Percentiles rank a stretch among this genome's conserved stretches.
phyloP scores from a whole-genome alignment of 495 filamentous ascomycete species.

The Penicillium robsamsonii region DNA sequence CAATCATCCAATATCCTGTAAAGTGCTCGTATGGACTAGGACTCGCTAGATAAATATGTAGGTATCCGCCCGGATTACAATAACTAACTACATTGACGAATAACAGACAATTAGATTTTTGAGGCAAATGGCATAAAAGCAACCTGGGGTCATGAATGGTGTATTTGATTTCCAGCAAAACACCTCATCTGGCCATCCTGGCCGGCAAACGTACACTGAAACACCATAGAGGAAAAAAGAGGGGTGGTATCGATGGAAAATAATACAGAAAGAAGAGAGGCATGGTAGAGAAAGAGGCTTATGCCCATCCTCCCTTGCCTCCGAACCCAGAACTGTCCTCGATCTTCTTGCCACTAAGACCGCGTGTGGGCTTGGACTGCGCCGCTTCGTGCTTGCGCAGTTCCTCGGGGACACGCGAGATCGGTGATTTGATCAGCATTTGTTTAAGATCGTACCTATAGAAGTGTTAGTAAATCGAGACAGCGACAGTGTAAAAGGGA shows the following conservation, averaged over 20 bases:
- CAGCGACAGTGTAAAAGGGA: background rate
- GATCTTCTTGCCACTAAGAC: slow-evolving; percentile 56
- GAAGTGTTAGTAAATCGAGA: slow-evolving; percentile 14
- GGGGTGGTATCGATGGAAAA: background rate
- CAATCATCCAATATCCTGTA: background rate
- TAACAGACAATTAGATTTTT: background rate
- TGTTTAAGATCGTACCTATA: slow-evolving; percentile 79
- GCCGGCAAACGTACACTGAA: background rate
- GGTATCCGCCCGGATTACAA: too few relatives aligned
- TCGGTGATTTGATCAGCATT: slow-evolving; percentile 90
- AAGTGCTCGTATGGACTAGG: background rate
- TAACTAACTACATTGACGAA: background rate
- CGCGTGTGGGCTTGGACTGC: slow-evolving; percentile 70
- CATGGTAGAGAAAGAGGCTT: background rate
- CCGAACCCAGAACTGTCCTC: slow-evolving; percentile 61
- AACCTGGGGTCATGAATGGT: too few relatives aligned
- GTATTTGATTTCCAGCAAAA: background rate
- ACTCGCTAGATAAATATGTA: background rate
- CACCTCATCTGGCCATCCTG: background rate
- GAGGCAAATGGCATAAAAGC: background rate
- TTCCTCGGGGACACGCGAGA: slow-evolving; percentile 90
- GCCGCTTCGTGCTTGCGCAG: slow-evolving; percentile 91
- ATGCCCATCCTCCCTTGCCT: slow-evolving; percentile 55
- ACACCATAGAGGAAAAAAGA: background rate
- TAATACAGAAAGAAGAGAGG: background rate